These are phyloP conservation scores for Diaporthe caulivora DNA, from an alignment of 2,329 filamentous ascomycete genomes.

Conservation along the genomic window DNA sequence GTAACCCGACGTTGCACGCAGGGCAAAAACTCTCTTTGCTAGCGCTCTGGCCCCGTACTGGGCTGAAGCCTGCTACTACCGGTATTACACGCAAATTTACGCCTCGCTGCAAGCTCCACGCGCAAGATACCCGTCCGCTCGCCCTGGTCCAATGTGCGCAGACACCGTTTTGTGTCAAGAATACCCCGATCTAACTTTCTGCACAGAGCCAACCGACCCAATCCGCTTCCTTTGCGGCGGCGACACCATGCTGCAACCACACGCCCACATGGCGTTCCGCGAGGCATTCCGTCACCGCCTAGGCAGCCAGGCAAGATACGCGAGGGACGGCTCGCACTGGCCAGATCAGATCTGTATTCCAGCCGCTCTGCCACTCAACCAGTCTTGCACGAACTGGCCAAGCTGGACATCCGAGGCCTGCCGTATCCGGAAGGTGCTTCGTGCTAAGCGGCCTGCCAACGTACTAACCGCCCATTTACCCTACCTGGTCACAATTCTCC, in stretches of 20 bases:
- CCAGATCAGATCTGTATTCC: constrained; percentile 20
- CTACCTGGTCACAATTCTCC: constrained; percentile 4
- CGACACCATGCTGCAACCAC: neutral
- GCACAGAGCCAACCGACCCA: neutral
- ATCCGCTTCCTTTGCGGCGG: neutral
- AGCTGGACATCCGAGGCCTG: constrained; percentile 2
- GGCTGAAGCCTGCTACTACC: constrained; percentile 20
- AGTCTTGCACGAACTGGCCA: neutral
- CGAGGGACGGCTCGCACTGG: constrained; percentile 15
- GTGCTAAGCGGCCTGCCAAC: constrained; percentile 6
- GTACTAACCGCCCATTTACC: constrained; percentile 15
- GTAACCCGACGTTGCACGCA: constrained; percentile 37
- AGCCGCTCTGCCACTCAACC: constrained; percentile 17
- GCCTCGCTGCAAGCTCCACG: neutral
- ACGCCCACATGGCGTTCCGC: neutral
- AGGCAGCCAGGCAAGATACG: constrained; percentile 20
- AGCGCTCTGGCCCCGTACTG: constrained; percentile 11
- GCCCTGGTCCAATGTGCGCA: neutral
- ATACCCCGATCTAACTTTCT: neutral
- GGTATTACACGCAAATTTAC: neutral
- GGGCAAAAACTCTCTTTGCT: constrained; percentile 28
- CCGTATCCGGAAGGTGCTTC: constrained; percentile 24
- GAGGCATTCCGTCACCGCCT: neutral
- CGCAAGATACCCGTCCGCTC: neutral
- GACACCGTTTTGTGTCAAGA: constrained; percentile 12